phyloP scores from a whole-genome alignment of 306 rosid species.

The Casuarina cunninghamiana region DNA sequence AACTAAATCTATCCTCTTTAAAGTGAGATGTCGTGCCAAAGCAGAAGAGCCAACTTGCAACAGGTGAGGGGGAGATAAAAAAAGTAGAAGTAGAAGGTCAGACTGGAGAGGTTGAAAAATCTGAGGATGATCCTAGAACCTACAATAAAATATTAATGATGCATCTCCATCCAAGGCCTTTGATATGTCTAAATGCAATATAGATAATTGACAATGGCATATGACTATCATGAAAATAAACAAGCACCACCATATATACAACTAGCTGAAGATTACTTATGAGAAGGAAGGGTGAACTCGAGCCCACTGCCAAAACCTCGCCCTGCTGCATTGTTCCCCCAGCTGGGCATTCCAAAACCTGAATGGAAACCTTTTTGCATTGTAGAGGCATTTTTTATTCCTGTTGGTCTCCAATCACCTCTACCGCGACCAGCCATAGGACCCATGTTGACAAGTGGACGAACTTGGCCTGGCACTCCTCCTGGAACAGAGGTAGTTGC shows the following conservation, averaged over 20 bases:
- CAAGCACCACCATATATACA: constrained; percentile 10
- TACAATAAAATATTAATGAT: not conserved
- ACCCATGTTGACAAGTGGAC: constrained; percentile 70
- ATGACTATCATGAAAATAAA: constrained; percentile 10
- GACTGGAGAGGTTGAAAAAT: not conserved
- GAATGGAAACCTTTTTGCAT: constrained; percentile 82
- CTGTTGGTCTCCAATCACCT: constrained; percentile 98
- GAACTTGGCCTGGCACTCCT: constrained; percentile 82
- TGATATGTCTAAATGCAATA: constrained; percentile 22
- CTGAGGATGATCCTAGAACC: not conserved
- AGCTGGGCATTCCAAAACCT: constrained; percentile 69
- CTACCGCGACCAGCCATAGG: constrained; percentile 81
- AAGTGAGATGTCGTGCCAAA: not conserved
- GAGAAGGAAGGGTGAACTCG: constrained; percentile 97
- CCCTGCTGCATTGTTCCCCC: constrained; percentile 80
- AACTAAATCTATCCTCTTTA: not conserved
- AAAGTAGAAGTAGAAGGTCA: not conserved
- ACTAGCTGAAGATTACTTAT: constrained; percentile 61
- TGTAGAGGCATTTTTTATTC: constrained; percentile 54
- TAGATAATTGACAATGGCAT: constrained; percentile 8
- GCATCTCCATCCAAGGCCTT: constrained; percentile 10
- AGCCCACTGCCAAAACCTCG: constrained; percentile 89
- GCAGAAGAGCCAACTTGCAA: not conserved
- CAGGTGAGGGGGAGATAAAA: not conserved
- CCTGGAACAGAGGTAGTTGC: constrained; percentile 63